phyloP scores from a whole-genome alignment of 208 protist species.

The Crithidia brevicula region DNA sequence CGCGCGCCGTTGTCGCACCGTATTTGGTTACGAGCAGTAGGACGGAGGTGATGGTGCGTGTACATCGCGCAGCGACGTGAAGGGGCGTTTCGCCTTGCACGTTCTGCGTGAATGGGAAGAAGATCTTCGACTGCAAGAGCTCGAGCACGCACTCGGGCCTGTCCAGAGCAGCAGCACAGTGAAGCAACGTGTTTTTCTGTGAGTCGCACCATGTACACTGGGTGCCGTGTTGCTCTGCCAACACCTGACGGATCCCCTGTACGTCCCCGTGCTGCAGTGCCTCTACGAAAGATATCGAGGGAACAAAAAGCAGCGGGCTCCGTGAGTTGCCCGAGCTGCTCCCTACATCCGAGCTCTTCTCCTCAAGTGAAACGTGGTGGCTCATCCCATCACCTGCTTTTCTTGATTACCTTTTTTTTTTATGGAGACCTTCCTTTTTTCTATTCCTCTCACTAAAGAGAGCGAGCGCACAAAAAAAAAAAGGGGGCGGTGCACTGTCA shows the following conservation, averaged over 20 bases:
- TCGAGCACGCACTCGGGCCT: conserved; percentile 49
- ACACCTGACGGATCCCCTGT: conserved; percentile 8
- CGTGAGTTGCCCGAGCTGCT: not conserved
- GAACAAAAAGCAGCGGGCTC: conserved; percentile 1
- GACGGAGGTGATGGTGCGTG: conserved; percentile 29
- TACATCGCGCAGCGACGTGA: conserved; percentile 37
- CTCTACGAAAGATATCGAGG: conserved; percentile 5
- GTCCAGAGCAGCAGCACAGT: conserved; percentile 37
- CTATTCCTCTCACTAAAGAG: no score
- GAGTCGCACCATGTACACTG: conserved; percentile 24
- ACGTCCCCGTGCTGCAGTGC: conserved; percentile 19
- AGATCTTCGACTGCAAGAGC: conserved; percentile 23
- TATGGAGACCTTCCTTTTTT: no score
- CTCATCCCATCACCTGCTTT: no score
- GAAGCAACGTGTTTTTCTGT: conserved; percentile 39
- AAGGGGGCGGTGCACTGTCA: no score
- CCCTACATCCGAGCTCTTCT: not conserved
- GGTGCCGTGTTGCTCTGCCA: not conserved
- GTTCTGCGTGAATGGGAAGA: conserved; percentile 38
- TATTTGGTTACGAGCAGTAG: conserved; percentile 59
- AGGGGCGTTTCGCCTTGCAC: conserved; percentile 53
- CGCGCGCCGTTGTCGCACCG: conserved; percentile 25
- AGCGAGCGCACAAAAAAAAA: no score
- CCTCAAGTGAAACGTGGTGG: not conserved
- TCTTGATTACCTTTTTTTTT: no score